Conservation (phyloP, 2,329 filamentous ascomycete genomes). For the Corynespora cassiicola region DNA sequence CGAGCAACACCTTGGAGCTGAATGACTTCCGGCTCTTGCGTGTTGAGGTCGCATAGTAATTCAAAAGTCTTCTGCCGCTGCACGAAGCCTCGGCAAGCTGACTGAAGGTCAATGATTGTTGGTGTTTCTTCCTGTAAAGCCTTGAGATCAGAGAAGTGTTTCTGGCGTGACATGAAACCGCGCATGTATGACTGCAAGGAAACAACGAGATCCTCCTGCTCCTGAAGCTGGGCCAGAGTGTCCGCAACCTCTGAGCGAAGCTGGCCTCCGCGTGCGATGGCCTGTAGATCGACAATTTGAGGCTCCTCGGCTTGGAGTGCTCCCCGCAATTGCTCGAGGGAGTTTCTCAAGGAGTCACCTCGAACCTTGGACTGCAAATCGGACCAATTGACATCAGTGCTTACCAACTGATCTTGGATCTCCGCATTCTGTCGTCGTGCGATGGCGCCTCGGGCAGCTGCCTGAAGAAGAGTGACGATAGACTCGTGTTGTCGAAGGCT, state of each 20-base stretch:
- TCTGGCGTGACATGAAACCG: conserved; percentile 54
- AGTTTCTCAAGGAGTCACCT: conserved; percentile 42
- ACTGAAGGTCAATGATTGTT: conserved; percentile 69
- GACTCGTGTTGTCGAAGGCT: conserved; percentile 46
- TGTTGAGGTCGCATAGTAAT: conserved; percentile 73
- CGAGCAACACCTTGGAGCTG: conserved; percentile 77
- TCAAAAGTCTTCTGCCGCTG: conserved; percentile 66
- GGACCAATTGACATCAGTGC: conserved; percentile 49
- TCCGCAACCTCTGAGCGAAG: conserved; percentile 37
- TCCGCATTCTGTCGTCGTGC: conserved; percentile 49
- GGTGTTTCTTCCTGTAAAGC: conserved; percentile 65
- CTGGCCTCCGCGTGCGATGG: conserved; percentile 45
- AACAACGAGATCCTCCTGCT: conserved; percentile 52
- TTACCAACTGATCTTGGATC: conserved; percentile 50
- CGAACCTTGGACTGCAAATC: conserved; percentile 55
- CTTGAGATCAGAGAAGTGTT: conserved; percentile 52
- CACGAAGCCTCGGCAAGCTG: conserved; percentile 69
- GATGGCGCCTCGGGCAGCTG: conserved; percentile 63
- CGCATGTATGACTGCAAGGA: conserved; percentile 61
- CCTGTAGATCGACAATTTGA: conserved; percentile 47
- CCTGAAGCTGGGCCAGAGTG: conserved; percentile 48
- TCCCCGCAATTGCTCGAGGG: conserved; percentile 35
- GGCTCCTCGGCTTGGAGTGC: conserved; percentile 38
- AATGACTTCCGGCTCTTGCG: conserved; percentile 70
- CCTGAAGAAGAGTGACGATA: conserved; percentile 65